These are phyloP conservation scores for Talaromyces albobiverticillius DNA, from an alignment of 2,329 filamentous ascomycete species.

Conservation along the genomic window DNA sequence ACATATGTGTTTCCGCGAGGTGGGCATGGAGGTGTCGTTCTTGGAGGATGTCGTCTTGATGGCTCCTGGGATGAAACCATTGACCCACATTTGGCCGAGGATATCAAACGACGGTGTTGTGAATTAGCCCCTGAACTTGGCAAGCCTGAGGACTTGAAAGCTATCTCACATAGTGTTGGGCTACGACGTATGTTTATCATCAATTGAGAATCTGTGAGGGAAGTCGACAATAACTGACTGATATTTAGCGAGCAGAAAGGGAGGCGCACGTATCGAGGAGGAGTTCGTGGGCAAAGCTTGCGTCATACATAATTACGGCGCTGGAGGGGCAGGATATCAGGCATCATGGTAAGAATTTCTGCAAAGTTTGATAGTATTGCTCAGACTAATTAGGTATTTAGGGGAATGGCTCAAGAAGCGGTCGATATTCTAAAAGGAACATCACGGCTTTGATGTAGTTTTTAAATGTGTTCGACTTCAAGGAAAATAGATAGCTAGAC, in stretches of 20 bases:
- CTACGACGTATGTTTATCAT: not conserved
- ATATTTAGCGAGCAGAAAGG: conserved; percentile 1
- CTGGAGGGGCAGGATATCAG: conserved; percentile 7
- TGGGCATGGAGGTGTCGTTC: not conserved
- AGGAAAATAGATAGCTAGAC: not conserved
- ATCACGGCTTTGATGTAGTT: not conserved
- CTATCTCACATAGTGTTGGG: not conserved
- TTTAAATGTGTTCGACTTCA: not conserved
- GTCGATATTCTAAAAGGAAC: not conserved
- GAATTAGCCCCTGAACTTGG: conserved; percentile 30
- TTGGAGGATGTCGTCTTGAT: not conserved
- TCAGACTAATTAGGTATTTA: not conserved
- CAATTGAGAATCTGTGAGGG: not conserved
- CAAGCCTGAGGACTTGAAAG: conserved; percentile 1
- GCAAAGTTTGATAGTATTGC: not conserved
- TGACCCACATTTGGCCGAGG: conserved; percentile 22
- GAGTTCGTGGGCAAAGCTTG: not conserved
- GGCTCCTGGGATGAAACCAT: conserved; percentile 30
- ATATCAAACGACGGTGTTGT: conserved; percentile 34
- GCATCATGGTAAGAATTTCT: conserved; percentile 9
- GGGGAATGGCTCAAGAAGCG: not conserved
- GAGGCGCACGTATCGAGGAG: conserved; percentile 1
- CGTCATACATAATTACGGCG: conserved; percentile 29
- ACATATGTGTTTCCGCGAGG: not conserved
- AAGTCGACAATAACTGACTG: not conserved